Evolutionary conservation across 2,329 filamentous ascomycete species (phyloP), one percentile per base, ranked within the genome.

Genomic region (Ophiocordyceps camponoti-leonardi): DNA sequence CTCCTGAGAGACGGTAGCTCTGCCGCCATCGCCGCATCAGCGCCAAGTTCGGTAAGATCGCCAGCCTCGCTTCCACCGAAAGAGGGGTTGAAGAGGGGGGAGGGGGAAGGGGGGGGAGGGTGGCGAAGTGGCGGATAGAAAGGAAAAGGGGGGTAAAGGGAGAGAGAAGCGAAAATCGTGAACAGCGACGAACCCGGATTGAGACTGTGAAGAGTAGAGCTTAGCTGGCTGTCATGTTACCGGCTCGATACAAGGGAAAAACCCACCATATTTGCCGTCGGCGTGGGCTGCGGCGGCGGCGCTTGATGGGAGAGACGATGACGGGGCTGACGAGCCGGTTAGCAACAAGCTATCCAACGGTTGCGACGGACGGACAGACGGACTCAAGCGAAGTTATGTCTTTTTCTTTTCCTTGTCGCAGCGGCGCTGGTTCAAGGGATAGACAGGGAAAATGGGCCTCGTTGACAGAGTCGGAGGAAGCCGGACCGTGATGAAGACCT

Each of bases 1-100:
- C 49, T 88, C 82, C 61, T 76, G 73, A 53, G 74, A 68, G 58
- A 87, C 79, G 61, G 73, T 72, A 56, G 83, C 82, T 74, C 83
- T 87, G 65, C 47, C 48, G 37, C 18, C 43, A 43, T 30, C 26
- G 46, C 40, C 40, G 41, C 35, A 54, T 59, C 54, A 60, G 58
- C 53, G 51, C 37, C 35, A 19, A 47, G 48, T 50, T 53, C 46
- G 48, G 30, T n/a, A 16, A 37, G 35, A 50, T 46, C 47, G n/a
- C n/a, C n/a, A n/a, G 46, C 4, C 14, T 14, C n/a, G 31, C 39
- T 14, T 40, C 37, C 10, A 16, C 16, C 22, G 20, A 3, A 14
- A 8, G 11, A 10, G 4, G 39, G 11, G 19, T 5, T 3, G 19
- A 22, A 23, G 39, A 10, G 39, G 39, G 4, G 12, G 16, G n/a